Evolutionary conservation across 2,329 filamentous ascomycete species (phyloP).

Genomic region (Dactylellina leptospora): DNA sequence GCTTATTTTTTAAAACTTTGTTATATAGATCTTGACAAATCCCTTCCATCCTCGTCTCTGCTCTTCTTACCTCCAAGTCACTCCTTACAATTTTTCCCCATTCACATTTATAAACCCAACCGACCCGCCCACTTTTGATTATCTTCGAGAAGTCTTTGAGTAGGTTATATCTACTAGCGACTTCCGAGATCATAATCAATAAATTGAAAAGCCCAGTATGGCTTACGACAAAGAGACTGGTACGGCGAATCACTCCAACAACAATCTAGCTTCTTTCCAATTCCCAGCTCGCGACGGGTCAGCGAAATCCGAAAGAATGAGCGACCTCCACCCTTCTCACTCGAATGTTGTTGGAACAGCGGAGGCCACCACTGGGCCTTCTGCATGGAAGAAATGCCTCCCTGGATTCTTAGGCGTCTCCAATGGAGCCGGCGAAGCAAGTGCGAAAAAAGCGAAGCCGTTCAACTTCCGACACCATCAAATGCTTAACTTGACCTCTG

Average conservation of each 20-base stretch:
- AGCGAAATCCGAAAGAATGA: constrained; percentile 24
- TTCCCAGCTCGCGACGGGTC: constrained; percentile 23
- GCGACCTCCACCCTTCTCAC: constrained; percentile 36
- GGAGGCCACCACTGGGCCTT: constrained; percentile 12
- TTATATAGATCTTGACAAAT: constrained; percentile 46
- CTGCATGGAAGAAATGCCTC: constrained; percentile 38
- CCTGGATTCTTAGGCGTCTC: constrained; percentile 32
- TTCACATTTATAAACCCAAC: background rate
- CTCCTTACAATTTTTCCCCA: constrained; percentile 16
- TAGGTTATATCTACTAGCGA: constrained; percentile 10
- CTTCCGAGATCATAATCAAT: constrained; percentile 5
- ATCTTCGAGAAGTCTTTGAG: constrained; percentile 3
- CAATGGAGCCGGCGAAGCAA: background rate
- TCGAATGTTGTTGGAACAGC: constrained; percentile 49
- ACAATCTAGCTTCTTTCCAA: constrained; percentile 32
- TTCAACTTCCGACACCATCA: constrained; percentile 67
- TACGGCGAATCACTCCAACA: constrained; percentile 10
- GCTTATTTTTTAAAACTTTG: constrained; percentile 49
- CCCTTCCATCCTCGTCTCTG: constrained; percentile 12
- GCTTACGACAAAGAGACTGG: constrained; percentile 24
- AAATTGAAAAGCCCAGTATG: constrained; percentile 19
- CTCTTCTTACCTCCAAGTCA: constrained; percentile 14
- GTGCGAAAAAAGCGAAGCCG: constrained; percentile 21
- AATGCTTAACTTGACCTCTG: constrained; percentile 72
- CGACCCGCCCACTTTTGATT: constrained; percentile 1